Evolutionary conservation across 352 stramenopile genomes (phyloP), one percentile per base, ranked within the genome.

Genomic region (Phytophthora aleatoria): DNA sequence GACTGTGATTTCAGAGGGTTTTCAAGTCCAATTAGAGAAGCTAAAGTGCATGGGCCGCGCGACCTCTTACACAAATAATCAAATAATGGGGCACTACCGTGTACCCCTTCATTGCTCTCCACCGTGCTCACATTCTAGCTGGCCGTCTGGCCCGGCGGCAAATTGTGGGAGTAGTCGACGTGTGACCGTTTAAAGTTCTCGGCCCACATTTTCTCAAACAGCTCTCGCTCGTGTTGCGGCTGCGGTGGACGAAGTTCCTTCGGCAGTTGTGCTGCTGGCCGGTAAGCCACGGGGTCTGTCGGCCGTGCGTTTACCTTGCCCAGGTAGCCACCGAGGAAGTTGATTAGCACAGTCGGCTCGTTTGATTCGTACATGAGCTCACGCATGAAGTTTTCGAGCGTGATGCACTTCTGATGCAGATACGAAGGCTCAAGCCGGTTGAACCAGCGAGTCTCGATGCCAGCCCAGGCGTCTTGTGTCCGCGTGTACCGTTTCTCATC

Each of bases 151-250:
- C 41, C 57, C 36, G 63, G 12, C 3, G 53, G 50, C 57, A 60
- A 33, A n/a, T 12, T 65, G 39, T n/a, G 27, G 13, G 67, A 64
- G 51, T 95, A 95, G 28, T 94, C 74, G 28, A 95, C 87, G 27
- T 74, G 83, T 27, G 93, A 98, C 35, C 91, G 76, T 44, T 94
- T 90, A 78, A 99, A 99, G 73, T 99, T 99, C 67, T 99, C 90
- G 7, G 91, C 90, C 96, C 96, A 99, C 78, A 98, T 90, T 79
- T 97, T 96, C 76, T 99, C 96, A 74, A 98, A 99, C 43, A 98
- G 89, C 43, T 97, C 90, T 50, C 96, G 82, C 76, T 99, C 94
- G 68, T 98, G 86, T 31, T 89, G 82, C 7, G 96, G 96, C 70
- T 99, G 96, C 9, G 92, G 89, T 33, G 96, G 96, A 50, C 96